phyloP scores from a whole-genome alignment of 257 asterid genomes.

The Asclepias syriaca region DNA sequence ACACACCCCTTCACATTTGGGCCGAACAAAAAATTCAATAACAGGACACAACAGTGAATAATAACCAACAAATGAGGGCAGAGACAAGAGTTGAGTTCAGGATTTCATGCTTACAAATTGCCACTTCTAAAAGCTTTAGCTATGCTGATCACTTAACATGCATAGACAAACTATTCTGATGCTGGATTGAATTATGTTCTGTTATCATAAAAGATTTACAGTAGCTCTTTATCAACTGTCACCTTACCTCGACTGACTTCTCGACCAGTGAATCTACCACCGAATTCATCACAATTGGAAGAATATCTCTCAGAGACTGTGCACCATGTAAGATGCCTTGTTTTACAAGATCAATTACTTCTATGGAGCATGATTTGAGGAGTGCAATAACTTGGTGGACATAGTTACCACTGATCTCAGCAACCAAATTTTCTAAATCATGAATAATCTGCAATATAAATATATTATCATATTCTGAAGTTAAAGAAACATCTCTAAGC shows the following conservation, averaged over 20 bases:
- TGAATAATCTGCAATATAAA: constrained; percentile 58
- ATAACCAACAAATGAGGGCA: no score
- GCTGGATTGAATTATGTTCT: background rate
- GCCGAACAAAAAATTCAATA: no score
- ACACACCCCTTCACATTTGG: no score
- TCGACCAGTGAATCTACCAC: constrained; percentile 68
- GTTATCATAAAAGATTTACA: background rate
- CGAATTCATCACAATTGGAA: constrained; percentile 63
- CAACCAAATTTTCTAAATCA: constrained; percentile 59
- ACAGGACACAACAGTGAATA: no score
- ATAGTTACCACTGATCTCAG: constrained; percentile 66
- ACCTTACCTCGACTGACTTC: constrained; percentile 77
- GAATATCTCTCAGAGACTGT: constrained; percentile 60
- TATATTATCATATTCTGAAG: background rate
- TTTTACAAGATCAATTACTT: constrained; percentile 77
- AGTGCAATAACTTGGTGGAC: constrained; percentile 61
- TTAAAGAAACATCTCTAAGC: background rate
- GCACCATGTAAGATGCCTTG: constrained; percentile 81
- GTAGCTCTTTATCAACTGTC: background rate
- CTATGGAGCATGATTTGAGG: constrained; percentile 66
- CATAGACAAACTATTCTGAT: background rate
- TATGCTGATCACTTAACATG: background rate
- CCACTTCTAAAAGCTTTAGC: no score
- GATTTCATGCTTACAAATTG: no score
- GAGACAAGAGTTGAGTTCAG: no score